Conservation (phyloP, 1,139 yeast genomes). For the Hemisphaericaspora xylanilytica region DNA sequence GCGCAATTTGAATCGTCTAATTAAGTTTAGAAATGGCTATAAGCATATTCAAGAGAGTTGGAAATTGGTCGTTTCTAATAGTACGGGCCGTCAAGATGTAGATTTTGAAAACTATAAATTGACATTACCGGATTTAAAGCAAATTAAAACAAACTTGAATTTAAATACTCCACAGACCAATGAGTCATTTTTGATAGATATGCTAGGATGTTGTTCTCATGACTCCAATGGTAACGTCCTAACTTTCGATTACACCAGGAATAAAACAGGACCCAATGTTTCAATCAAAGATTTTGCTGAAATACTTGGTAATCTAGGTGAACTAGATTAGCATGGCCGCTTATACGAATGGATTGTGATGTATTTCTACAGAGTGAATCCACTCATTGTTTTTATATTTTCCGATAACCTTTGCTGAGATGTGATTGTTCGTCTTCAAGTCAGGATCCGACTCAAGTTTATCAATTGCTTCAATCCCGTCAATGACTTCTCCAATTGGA, state of each 20-base stretch:
- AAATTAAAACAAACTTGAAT: constrained; percentile 28
- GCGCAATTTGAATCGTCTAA: constrained; percentile 24
- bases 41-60: constrained; percentile 32
- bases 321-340: constrained; percentile 20
- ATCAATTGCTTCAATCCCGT: constrained; percentile 20
- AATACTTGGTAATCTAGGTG: constrained; percentile 42
- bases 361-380: constrained; percentile 19
- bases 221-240: constrained; percentile 29
- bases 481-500: constrained; percentile 20
- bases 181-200: constrained; percentile 42
- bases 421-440: constrained; percentile 15
- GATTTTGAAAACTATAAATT: constrained; percentile 13
- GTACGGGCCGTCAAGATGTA: constrained; percentile 10
- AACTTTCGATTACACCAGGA: constrained; percentile 30
- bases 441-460: constrained; percentile 4
- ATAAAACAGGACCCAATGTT: constrained; percentile 29
- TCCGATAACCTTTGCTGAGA: constrained; percentile 20
- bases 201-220: constrained; percentile 39
- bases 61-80: constrained; percentile 32
- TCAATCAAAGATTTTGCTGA: constrained; percentile 44
- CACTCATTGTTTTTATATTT: constrained; percentile 20
- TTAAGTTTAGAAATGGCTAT: constrained; percentile 35
- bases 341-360: constrained; percentile 16
- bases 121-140: constrained; percentile 32
- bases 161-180: constrained; percentile 26